These are phyloP conservation scores for Cercospora sesami DNA, from an alignment of 2,329 filamentous ascomycete species.

Conservation along the genomic window DNA sequence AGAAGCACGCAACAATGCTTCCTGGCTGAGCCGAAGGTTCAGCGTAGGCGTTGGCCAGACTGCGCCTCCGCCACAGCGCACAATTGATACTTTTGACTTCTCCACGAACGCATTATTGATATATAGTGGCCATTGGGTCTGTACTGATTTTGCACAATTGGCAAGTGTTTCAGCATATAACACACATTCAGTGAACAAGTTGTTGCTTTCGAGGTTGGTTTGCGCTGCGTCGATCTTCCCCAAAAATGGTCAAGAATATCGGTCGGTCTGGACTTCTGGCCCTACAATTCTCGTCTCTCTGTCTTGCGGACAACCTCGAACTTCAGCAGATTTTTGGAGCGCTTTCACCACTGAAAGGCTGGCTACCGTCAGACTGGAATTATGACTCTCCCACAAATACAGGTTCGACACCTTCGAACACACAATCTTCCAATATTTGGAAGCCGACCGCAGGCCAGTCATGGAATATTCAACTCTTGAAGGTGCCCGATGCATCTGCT, in stretches of 20 bases:
- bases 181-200: not conserved
- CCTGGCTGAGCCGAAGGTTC: not conserved
- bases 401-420: not conserved
- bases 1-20: not conserved
- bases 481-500: slow-evolving; percentile 6
- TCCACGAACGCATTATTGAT: not conserved
- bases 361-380: not conserved
- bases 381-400: not conserved
- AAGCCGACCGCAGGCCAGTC: slow-evolving; percentile 21
- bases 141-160: not conserved
- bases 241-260: not conserved
- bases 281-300: not conserved
- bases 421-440: not conserved
- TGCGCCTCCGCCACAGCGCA: not conserved
- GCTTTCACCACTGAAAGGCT: not conserved
- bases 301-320: not conserved
- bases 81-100: not conserved
- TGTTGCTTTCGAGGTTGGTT: not conserved
- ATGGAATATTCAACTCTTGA: slow-evolving; percentile 24
- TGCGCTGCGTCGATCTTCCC: not conserved
- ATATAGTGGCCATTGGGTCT: not conserved
- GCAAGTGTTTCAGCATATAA: not conserved
- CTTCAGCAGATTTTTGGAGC: slow-evolving; percentile 8
- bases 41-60: not conserved
- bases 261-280: not conserved